phyloP scores from a whole-genome alignment of 225 moss, liverwort and hornwort species.

The Thuidium tamariscinum region DNA sequence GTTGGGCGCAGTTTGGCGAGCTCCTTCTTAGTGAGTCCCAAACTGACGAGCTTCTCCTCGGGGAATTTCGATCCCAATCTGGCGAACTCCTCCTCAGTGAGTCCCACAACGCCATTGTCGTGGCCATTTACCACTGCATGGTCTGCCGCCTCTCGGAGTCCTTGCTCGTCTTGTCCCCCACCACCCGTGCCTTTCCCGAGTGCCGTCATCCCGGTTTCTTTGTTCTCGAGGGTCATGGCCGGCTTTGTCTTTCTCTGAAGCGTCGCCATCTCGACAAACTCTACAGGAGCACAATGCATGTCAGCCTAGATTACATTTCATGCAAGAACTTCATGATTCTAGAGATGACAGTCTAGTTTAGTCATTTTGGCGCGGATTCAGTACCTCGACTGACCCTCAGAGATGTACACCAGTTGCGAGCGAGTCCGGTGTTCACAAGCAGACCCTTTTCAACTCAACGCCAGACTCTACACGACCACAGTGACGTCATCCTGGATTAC shows the following conservation, averaged over 20 bases:
- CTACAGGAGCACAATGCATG: not conserved
- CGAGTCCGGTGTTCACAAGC: not conserved
- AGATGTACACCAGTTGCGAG: not conserved
- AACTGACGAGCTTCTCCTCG: too few relatives aligned
- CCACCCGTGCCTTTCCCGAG: slow-evolving; percentile 5
- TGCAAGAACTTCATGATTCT: not conserved
- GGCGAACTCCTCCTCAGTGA: slow-evolving; percentile 15
- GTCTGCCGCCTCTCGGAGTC: not conserved
- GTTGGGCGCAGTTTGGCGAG: slow-evolving; percentile 8
- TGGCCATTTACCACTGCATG: not conserved
- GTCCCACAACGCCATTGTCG: slow-evolving; percentile 1
- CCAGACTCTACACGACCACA: not conserved
- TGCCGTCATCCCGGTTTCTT: not conserved
- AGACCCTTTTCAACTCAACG: not conserved
- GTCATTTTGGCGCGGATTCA: too few relatives aligned
- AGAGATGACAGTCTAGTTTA: too few relatives aligned
- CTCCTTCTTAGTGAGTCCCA: too few relatives aligned
- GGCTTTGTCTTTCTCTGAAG: not conserved
- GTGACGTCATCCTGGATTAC: not conserved
- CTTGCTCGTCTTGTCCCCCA: not conserved
- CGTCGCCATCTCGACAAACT: not conserved
- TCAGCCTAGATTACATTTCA: not conserved
- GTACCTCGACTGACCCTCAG: not conserved
- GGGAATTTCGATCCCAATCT: too few relatives aligned
- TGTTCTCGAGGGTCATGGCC: not conserved